These are phyloP conservation scores for Rhodotorula paludigena DNA, from an alignment of 768 basidiomycete genomes.

Conservation along the genomic window DNA sequence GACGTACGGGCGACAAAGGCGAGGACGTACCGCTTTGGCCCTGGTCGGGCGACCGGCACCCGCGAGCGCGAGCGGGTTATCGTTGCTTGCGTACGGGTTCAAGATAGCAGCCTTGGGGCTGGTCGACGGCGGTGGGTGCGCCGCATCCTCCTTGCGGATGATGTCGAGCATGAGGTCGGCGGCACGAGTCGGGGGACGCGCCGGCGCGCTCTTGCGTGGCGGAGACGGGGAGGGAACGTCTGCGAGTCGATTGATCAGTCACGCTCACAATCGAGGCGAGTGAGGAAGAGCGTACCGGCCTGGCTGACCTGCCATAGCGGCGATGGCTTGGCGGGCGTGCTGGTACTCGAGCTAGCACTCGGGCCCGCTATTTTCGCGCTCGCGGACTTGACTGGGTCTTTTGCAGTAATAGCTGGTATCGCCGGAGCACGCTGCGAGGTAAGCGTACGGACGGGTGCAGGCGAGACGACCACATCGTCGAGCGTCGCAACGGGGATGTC, in stretches of 20 bases:
- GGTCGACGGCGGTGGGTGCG: not conserved
- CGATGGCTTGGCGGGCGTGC: constrained; percentile 29
- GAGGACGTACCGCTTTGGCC: constrained; percentile 2
- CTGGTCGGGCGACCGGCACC: constrained; percentile 2
- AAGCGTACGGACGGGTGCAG: not conserved
- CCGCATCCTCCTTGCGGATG: constrained; percentile 20
- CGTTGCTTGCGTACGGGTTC: constrained; percentile 33
- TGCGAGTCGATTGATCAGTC: not conserved
- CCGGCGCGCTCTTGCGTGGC: constrained; percentile 1
- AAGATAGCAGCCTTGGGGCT: constrained; percentile 12
- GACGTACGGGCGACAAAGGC: not conserved
- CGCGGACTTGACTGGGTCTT: not conserved
- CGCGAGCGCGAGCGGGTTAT: constrained; percentile 1
- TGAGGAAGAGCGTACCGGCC: constrained; percentile 9
- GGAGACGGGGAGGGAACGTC: constrained; percentile 3
- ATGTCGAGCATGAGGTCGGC: constrained; percentile 38
- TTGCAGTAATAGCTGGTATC: not conserved
- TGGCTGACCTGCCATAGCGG: constrained; percentile 39
- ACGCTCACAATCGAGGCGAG: too few relatives aligned
- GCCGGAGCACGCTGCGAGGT: not conserved
- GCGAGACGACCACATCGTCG: constrained; percentile 22
- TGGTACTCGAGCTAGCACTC: not conserved
- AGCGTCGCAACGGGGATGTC: constrained; percentile 25
- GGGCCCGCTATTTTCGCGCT: not conserved
- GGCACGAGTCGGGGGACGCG: constrained; percentile 6